A percentile compares a stretch with the other conserved stretches of the same genome.
phyloP scores from a whole-genome alignment of 805 yeast genomes.

The Hanseniaspora jakobsenii region DNA sequence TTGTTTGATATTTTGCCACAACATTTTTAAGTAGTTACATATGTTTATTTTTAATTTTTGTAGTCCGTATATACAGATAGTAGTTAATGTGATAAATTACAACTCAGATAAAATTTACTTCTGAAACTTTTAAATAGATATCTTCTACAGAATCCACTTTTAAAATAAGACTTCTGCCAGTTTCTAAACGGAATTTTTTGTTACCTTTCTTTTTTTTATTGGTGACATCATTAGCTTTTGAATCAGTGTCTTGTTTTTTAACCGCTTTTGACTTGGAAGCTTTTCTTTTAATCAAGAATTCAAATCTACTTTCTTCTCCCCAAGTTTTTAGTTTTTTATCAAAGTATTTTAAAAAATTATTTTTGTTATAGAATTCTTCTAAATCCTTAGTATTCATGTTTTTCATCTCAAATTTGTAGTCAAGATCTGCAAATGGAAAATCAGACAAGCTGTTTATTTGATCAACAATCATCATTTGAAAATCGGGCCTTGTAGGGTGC shows the following conservation, averaged over 20 bases:
- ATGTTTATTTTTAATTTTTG: too few species aligned
- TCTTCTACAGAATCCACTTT: not conserved
- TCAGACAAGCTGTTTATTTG: too few species aligned
- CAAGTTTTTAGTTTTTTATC: not conserved
- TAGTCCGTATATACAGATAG: too few species aligned
- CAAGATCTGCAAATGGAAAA: slow-evolving; percentile 2
- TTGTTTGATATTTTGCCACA: slow-evolving; percentile 12
- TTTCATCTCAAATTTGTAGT: slow-evolving; percentile 7
- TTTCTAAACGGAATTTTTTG: not conserved
- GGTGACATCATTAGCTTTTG: not conserved
- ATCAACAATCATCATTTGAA: slow-evolving; percentile 7
- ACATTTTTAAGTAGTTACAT: slow-evolving; percentile 1
- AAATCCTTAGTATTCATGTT: not conserved
- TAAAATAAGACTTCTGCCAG: slow-evolving; percentile 7
- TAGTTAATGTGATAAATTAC: too few species aligned
- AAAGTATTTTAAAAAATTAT: slow-evolving; percentile 4
- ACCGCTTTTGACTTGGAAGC: not conserved
- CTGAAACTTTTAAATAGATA: slow-evolving; percentile 2
- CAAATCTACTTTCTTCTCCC: not conserved
- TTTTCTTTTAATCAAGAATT: slow-evolving; percentile 6
- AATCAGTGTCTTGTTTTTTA: too few species aligned
- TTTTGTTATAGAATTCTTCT: not conserved
- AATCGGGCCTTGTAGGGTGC: slow-evolving; percentile 10
- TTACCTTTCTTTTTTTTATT: slow-evolving; percentile 1
- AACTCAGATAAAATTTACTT: slow-evolving; percentile 1